These are phyloP conservation scores for Pterulicium gracile DNA, from an alignment of 1,284 basidiomycete species.

Conservation along the genomic window DNA sequence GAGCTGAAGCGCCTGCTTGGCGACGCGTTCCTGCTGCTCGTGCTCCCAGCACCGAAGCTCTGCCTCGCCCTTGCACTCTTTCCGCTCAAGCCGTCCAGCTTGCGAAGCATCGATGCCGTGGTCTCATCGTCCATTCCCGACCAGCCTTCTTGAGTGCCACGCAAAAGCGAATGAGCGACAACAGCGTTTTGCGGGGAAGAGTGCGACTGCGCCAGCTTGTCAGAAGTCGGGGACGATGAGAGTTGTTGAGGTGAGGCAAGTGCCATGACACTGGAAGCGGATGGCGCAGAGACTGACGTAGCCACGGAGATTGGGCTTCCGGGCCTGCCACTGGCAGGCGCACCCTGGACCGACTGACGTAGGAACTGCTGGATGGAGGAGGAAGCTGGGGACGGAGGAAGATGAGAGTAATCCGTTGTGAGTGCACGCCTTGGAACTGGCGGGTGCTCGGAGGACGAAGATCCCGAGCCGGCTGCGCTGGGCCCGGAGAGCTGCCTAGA, in stretches of 20 bases:
- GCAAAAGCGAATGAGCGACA: conserved; percentile 69
- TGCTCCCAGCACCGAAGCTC: conserved; percentile 54
- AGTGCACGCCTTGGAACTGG: conserved; percentile 42
- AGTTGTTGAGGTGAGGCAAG: conserved; percentile 31
- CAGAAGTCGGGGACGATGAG: conserved; percentile 36
- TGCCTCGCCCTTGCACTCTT: conserved; percentile 60
- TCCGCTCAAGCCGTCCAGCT: conserved; percentile 82
- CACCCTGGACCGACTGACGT: conserved; percentile 31
- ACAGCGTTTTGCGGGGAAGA: conserved; percentile 19
- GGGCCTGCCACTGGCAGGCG: conserved; percentile 26
- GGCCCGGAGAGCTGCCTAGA: conserved; percentile 54
- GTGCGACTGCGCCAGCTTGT: conserved; percentile 28
- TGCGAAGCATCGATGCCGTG: conserved; percentile 85
- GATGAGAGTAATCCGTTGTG: conserved; percentile 75
- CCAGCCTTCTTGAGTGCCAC: conserved; percentile 79
- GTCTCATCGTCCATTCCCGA: conserved; percentile 76
- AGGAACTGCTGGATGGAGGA: conserved; percentile 79
- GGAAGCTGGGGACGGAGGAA: conserved; percentile 80
- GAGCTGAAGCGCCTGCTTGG: conserved; percentile 59
- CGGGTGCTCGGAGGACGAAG: conserved; percentile 49
- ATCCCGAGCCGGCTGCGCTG: too few relatives aligned
- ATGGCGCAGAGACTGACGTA: too few relatives aligned
- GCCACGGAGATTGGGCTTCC: conserved; percentile 22
- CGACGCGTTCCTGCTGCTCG: conserved; percentile 54
- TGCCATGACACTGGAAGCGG: too few relatives aligned